These are phyloP conservation scores for Saccharomycopsis synnaedendra DNA, from an alignment of 805 yeast genomes.

Conservation along the genomic window DNA sequence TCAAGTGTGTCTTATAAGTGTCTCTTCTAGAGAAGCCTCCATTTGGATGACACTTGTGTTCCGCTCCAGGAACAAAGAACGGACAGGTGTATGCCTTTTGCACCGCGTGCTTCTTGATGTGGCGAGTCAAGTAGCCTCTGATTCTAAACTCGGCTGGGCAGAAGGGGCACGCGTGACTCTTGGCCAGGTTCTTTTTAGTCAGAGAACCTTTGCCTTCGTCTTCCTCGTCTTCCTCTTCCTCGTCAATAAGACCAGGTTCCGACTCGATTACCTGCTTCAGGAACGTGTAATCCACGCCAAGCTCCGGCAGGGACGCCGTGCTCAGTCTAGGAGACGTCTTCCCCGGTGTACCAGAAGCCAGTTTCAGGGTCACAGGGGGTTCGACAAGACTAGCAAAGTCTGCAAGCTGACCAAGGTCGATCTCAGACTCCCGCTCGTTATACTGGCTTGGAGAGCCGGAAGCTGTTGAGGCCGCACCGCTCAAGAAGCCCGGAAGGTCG, in stretches of 20 bases:
- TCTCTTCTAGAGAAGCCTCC: conserved; percentile 86
- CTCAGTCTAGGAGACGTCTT: conserved; percentile 16
- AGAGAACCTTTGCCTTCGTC: conserved; percentile 5
- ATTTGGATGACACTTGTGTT: conserved; percentile 54
- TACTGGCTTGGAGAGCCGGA: conserved; percentile 2
- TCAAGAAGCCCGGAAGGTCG: conserved; percentile 5
- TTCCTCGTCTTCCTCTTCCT: conserved; percentile 6
- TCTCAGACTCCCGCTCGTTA: conserved; percentile 9
- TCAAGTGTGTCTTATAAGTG: conserved; percentile 82
- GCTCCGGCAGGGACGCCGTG: conserved; percentile 13
- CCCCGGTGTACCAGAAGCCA: conserved; percentile 17
- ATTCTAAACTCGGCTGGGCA: conserved; percentile 83
- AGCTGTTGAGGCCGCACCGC: not conserved
- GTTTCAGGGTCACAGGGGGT: conserved; percentile 1
- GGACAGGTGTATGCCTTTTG: conserved; percentile 76
- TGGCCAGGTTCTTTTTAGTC: conserved; percentile 65
- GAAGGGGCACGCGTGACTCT: conserved; percentile 65
- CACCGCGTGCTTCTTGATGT: conserved; percentile 67
- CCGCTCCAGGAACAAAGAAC: conserved; percentile 29
- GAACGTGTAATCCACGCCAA: conserved; percentile 10
- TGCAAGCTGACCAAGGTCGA: conserved; percentile 13
- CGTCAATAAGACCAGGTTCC: conserved; percentile 2
- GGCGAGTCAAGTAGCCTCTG: conserved; percentile 78
- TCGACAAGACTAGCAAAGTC: conserved; percentile 6
- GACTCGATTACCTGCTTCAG: conserved; percentile 3